A percentile compares a stretch with the other conserved stretches of the same genome.
These are phyloP conservation scores for Croton setiger DNA, from an alignment of 441 rosid genomes.

Conservation along the genomic window DNA sequence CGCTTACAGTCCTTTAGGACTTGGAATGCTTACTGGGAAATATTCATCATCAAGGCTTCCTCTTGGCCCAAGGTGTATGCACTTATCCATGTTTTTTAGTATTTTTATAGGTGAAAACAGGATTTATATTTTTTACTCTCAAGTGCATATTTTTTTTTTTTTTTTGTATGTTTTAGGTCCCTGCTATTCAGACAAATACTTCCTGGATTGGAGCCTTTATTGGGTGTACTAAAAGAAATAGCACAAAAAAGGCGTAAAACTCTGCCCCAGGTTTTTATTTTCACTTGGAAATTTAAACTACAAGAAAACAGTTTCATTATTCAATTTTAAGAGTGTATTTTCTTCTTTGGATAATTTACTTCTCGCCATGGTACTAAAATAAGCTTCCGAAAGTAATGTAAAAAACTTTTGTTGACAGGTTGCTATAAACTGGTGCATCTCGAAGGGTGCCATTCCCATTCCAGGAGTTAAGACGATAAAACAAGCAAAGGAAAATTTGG, in stretches of 20 bases:
- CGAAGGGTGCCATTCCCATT: conserved; percentile 84
- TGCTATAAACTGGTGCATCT: conserved; percentile 92
- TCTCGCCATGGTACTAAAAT: too few species aligned
- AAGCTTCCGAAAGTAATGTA: too few species aligned
- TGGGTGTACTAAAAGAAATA: conserved; percentile 46
- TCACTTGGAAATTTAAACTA: too few species aligned
- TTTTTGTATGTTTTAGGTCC: conserved; percentile 46
- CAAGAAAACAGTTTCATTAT: too few species aligned
- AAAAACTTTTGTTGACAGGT: conserved; percentile 42
- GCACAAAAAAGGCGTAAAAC: conserved; percentile 62
- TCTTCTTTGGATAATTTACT: too few species aligned
- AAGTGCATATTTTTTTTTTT: too few species aligned
- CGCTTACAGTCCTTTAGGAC: conserved; percentile 87
- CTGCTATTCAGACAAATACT: conserved; percentile 76
- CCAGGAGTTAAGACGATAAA: conserved; percentile 76
- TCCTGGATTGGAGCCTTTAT: conserved; percentile 71
- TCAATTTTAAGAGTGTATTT: too few species aligned
- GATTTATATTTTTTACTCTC: background rate
- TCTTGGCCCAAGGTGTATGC: conserved; percentile 68
- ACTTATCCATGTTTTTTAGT: background rate
- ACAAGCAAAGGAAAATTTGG: conserved; percentile 79
- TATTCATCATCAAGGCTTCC: conserved; percentile 71
- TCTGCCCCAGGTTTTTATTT: conserved; percentile 51
- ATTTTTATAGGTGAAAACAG: background rate
- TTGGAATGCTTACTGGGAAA: conserved; percentile 94